These are phyloP conservation scores for Dothideomycetidae sp. DNA, from an alignment of 2,329 filamentous ascomycete species.

Conservation along the genomic window DNA sequence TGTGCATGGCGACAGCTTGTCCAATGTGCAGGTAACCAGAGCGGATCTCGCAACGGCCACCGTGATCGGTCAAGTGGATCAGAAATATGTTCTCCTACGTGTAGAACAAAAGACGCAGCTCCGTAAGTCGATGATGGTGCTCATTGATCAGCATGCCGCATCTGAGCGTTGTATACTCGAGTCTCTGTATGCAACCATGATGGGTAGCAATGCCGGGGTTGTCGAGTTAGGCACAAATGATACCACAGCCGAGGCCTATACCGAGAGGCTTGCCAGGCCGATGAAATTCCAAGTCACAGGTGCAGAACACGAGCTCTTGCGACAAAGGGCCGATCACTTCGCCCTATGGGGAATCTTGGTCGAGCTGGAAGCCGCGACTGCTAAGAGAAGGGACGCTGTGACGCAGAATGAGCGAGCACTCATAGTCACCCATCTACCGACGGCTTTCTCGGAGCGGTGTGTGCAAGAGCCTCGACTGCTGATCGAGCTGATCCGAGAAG, in stretches of 20 bases:
- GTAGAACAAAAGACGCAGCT: neutral
- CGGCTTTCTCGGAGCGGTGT: conserved; percentile 62
- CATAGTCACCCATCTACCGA: conserved; percentile 48
- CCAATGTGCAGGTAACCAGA: conserved; percentile 41
- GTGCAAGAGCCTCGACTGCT: conserved; percentile 55
- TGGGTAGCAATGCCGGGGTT: neutral
- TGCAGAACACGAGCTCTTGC: conserved; percentile 47
- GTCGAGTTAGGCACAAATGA: too few species aligned
- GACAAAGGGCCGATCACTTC: conserved; percentile 43
- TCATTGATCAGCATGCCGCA: conserved; percentile 89
- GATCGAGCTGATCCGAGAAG: conserved; percentile 58
- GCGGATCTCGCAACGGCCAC: conserved; percentile 43
- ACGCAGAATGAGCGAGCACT: conserved; percentile 10
- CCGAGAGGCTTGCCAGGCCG: conserved; percentile 31
- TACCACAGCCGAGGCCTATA: conserved; percentile 18
- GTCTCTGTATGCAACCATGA: conserved; percentile 42
- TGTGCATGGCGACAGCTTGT: too few species aligned
- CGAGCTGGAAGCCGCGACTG: conserved; percentile 25
- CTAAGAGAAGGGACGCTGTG: conserved; percentile 2
- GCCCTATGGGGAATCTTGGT: conserved; percentile 61
- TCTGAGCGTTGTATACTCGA: conserved; percentile 81
- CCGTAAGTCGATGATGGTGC: conserved; percentile 36
- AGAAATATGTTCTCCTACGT: conserved; percentile 66
- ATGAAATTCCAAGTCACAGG: conserved; percentile 50
- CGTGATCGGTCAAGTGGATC: conserved; percentile 71